Percentiles rank a stretch among this genome's conserved stretches.
Conservation (phyloP, 1,284 basidiomycete genomes). For the Ustilago bromivora region DNA sequence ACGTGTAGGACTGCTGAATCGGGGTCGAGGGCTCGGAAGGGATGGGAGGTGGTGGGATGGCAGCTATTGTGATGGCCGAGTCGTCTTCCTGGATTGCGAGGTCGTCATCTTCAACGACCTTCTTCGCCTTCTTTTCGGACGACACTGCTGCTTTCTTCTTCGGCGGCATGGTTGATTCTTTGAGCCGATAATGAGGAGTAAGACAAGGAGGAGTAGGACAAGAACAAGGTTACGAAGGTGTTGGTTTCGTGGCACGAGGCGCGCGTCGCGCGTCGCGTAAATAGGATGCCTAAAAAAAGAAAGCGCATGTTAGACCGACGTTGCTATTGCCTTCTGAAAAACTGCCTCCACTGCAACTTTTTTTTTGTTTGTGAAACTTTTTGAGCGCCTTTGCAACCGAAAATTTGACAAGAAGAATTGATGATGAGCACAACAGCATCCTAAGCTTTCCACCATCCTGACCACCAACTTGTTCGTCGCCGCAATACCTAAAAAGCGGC, state of each 20-base stretch:
- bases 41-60: conserved; percentile 35
- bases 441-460: not conserved
- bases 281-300: not conserved
- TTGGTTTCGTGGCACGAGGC: conserved; percentile 13
- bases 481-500: conserved; percentile 7
- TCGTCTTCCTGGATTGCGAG: conserved; percentile 13
- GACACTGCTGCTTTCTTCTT: conserved; percentile 19
- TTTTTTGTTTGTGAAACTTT: not conserved
- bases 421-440: not conserved
- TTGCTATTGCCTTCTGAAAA: not conserved
- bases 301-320: not conserved
- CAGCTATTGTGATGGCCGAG: not conserved
- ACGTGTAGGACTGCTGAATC: conserved; percentile 46
- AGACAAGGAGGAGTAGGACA: not conserved
- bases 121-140: conserved; percentile 14
- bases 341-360: conserved; percentile 26
- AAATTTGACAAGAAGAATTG: conserved; percentile 1
- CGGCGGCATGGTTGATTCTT: conserved; percentile 20
- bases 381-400: conserved; percentile 6
- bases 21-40: conserved; percentile 38
- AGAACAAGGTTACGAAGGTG: conserved; percentile 5
- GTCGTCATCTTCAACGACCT: conserved; percentile 10
- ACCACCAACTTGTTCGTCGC: conserved; percentile 8
- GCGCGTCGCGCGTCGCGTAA: conserved; percentile 43
- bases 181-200: not conserved